Percentiles rank a stretch among this genome's conserved stretches.
These are phyloP conservation scores for Xylaria flabelliformis DNA, from an alignment of 495 filamentous ascomycete genomes.

Conservation along the genomic window DNA sequence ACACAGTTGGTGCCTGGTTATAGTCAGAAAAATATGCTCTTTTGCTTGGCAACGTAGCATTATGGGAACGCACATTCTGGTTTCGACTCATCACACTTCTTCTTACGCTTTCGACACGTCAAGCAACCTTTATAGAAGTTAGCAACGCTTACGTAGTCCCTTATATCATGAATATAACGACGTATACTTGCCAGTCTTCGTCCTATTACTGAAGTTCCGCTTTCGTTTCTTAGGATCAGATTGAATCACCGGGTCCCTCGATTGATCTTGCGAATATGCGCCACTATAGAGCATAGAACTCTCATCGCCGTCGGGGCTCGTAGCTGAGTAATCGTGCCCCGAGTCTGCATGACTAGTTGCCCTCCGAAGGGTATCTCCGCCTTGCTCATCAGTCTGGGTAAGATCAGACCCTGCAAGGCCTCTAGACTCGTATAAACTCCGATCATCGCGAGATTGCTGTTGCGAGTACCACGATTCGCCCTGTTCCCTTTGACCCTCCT, in stretches of 20 bases:
- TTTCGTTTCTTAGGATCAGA: slow-evolving; percentile 81
- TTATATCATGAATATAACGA: background rate
- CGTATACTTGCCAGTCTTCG: slow-evolving; percentile 72
- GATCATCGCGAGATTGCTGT: slow-evolving; percentile 47
- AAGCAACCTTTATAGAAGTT: slow-evolving; percentile 66
- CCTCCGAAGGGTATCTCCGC: slow-evolving; percentile 48
- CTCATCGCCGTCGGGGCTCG: slow-evolving; percentile 59
- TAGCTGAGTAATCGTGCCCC: slow-evolving; percentile 50
- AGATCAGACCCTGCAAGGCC: slow-evolving; percentile 48
- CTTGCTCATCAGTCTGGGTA: slow-evolving; percentile 54
- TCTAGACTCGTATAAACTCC: slow-evolving; percentile 51
- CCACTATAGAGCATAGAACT: slow-evolving; percentile 48
- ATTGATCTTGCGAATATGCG: slow-evolving; percentile 53
- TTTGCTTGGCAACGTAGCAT: background rate
- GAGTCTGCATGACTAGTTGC: slow-evolving; percentile 47
- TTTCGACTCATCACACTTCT: slow-evolving; percentile 97
- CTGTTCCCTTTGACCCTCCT: slow-evolving; percentile 50
- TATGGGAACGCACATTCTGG: slow-evolving; percentile 75
- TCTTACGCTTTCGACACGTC: slow-evolving; percentile 93
- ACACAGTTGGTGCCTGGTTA: slow-evolving; percentile 85
- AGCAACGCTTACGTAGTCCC: slow-evolving; percentile 24
- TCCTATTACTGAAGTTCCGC: slow-evolving; percentile 92
- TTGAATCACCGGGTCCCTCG: slow-evolving; percentile 60
- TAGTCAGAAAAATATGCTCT: slow-evolving; percentile 28
- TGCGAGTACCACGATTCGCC: slow-evolving; percentile 53